phyloP scores from a whole-genome alignment of 2,329 filamentous ascomycete genomes.

The Pseudogymnoascus sp. region DNA sequence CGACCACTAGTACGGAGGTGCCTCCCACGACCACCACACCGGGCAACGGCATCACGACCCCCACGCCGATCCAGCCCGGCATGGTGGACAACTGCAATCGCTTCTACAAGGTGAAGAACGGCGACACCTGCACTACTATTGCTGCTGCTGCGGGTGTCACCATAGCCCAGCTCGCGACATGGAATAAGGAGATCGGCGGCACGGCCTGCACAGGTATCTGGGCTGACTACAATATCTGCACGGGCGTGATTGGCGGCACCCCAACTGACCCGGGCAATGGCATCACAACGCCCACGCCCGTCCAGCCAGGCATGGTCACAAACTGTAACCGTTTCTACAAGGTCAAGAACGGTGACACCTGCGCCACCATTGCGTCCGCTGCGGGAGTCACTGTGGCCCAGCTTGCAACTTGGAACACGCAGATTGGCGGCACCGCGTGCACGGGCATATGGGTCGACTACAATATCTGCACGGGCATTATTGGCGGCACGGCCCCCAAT shows the following conservation, averaged over 20 bases:
- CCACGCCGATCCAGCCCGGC: constrained; percentile 14
- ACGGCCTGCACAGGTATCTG: constrained; percentile 23
- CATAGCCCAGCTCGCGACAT: constrained; percentile 21
- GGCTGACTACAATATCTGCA: constrained; percentile 21
- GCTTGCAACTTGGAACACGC: constrained; percentile 28
- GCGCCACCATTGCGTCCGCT: constrained; percentile 14
- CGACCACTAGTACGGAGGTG: too few relatives aligned
- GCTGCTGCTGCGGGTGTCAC: constrained; percentile 16
- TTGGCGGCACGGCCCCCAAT: neutral
- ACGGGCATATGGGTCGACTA: neutral
- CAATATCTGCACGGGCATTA: neutral
- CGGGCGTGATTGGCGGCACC: constrained; percentile 13
- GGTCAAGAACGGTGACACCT: constrained; percentile 20
- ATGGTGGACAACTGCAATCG: constrained; percentile 21
- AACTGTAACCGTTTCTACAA: constrained; percentile 24
- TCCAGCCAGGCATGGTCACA: constrained; percentile 17
- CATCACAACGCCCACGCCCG: constrained; percentile 1
- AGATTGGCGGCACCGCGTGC: constrained; percentile 17
- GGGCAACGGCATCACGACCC: neutral
- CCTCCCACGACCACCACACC: constrained; percentile 9
- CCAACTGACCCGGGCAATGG: neutral
- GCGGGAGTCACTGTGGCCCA: constrained; percentile 20
- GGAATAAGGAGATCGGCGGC: constrained; percentile 28
- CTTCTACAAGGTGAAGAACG: constrained; percentile 22
- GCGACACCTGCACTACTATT: constrained; percentile 19